phyloP scores from a whole-genome alignment of 2,329 filamentous ascomycete species.

The Trichoderma koningii region DNA sequence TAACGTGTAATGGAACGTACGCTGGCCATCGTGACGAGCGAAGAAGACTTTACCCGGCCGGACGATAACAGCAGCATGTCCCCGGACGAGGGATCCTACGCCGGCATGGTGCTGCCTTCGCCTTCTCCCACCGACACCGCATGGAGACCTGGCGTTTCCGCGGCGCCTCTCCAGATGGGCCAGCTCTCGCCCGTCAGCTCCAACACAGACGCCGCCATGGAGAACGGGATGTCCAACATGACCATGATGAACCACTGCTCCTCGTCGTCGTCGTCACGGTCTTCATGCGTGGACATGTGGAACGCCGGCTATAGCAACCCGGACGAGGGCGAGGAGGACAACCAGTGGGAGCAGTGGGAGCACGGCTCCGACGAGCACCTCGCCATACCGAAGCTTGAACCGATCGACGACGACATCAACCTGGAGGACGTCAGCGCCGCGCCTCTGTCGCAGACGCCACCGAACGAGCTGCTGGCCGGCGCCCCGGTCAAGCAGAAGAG shows the following conservation, averaged over 20 bases:
- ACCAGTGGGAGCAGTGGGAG: constrained; percentile 56
- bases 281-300: constrained; percentile 51
- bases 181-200: constrained; percentile 58
- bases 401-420: constrained; percentile 57
- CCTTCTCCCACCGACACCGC: constrained; percentile 39
- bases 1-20: constrained; percentile 52
- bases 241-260: constrained; percentile 50
- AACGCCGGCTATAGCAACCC: constrained; percentile 45
- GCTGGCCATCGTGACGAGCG: constrained; percentile 46
- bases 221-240: constrained; percentile 43
- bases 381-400: constrained; percentile 58
- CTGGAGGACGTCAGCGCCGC: constrained; percentile 55
- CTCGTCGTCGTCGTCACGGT: constrained; percentile 44
- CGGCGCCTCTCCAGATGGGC: constrained; percentile 44
- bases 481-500: constrained; percentile 56
- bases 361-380: constrained; percentile 49
- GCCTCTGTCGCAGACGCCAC: constrained; percentile 32
- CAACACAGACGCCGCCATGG: constrained; percentile 47
- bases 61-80: constrained; percentile 49
- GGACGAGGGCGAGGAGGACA: constrained; percentile 45
- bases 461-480: constrained; percentile 31
- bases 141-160: constrained; percentile 35
- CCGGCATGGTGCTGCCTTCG: constrained; percentile 36
- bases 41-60: constrained; percentile 50
- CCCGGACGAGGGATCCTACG: constrained; percentile 45